phyloP scores from a whole-genome alignment of 306 rosid species.

The Parietaria judaica region DNA sequence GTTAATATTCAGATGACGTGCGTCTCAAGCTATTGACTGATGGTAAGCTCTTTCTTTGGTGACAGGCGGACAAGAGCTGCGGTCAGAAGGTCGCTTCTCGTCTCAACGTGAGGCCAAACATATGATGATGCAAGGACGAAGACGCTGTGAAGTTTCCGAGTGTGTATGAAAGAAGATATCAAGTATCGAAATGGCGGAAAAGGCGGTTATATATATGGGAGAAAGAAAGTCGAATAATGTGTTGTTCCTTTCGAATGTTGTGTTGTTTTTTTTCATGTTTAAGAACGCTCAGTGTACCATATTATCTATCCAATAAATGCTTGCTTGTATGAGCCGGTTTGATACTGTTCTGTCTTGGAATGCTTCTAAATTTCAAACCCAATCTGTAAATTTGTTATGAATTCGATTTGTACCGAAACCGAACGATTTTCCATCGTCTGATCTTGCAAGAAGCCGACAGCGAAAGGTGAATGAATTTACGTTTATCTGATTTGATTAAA shows the following conservation, averaged over 20 bases:
- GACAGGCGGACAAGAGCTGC: constrained; percentile 61
- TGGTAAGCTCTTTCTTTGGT: constrained; percentile 21
- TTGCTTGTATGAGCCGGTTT: constrained; percentile 15
- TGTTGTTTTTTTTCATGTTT: constrained; percentile 19
- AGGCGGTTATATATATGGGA: background rate
- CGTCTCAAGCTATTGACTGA: background rate
- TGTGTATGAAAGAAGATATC: constrained; percentile 10
- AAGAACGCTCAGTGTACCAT: constrained; percentile 4
- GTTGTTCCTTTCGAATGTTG: constrained; percentile 10
- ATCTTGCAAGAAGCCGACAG: too few relatives aligned
- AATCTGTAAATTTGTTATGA: too few relatives aligned
- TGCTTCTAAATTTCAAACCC: too few relatives aligned
- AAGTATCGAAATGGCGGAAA: background rate
- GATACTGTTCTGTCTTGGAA: background rate
- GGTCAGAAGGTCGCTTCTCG: constrained; percentile 83
- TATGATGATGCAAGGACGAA: constrained; percentile 17
- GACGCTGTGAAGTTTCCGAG: constrained; percentile 11
- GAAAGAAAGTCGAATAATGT: constrained; percentile 16
- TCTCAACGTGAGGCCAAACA: constrained; percentile 66
- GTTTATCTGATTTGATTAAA: background rate
- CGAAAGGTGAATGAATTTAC: constrained; percentile 7
- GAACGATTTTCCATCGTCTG: too few relatives aligned
- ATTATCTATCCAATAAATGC: constrained; percentile 23
- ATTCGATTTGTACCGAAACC: too few relatives aligned
- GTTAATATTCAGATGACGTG: background rate